These are phyloP conservation scores for Aurifilum marmelostoma DNA, from an alignment of 2,329 filamentous ascomycete genomes.

Conservation along the genomic window DNA sequence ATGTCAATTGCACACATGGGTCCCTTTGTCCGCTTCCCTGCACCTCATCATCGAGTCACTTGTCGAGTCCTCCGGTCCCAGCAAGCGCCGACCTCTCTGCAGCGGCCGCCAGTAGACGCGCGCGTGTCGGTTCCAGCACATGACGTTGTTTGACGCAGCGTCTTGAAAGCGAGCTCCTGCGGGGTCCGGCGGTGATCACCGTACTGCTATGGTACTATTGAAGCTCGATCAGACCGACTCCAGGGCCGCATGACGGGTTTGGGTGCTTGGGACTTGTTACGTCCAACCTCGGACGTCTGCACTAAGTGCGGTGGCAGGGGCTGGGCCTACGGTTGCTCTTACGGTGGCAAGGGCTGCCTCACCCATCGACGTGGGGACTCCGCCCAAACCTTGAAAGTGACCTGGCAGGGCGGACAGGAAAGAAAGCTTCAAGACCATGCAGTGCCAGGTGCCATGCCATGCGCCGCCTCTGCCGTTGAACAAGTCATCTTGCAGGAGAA, in stretches of 20 bases:
- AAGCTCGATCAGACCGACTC: conserved; percentile 6
- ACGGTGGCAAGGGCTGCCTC: conserved; percentile 17
- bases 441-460: neutral
- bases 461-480: conserved; percentile 12
- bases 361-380: conserved; percentile 13
- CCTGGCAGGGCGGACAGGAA: conserved; percentile 3
- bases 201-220: neutral
- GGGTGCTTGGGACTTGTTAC: neutral
- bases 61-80: neutral
- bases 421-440: conserved; percentile 1
- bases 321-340: conserved; percentile 5
- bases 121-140: conserved; percentile 9
- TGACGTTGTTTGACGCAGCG: conserved; percentile 4
- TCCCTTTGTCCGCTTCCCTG: conserved; percentile 3
- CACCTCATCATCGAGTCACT: neutral
- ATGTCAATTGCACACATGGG: neutral
- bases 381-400: conserved; percentile 8
- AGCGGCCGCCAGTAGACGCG: conserved; percentile 14
- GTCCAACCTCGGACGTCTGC: conserved; percentile 12
- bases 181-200: neutral
- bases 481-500: conserved; percentile 21
- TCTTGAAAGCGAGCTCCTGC: neutral
- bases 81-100: neutral
- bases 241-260: conserved; percentile 4
- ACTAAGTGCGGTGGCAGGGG: conserved; percentile 20